Base-by-base conservation (phyloP, 2,329 filamentous ascomycete genomes). In the Aspergillus luchuensis region DNA sequence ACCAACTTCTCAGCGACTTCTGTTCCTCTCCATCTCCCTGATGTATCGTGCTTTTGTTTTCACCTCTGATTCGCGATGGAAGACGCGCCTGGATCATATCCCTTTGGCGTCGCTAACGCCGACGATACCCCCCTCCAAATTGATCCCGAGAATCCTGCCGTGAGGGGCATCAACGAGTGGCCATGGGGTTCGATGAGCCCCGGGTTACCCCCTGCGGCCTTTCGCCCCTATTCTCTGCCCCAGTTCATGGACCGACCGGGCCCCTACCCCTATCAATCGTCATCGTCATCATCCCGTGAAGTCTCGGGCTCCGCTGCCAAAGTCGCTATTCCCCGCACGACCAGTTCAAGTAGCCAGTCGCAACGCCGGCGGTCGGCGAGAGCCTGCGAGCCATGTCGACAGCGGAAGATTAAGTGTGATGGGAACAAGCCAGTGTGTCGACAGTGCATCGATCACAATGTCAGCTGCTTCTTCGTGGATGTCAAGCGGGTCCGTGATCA, bases 401-500 rank as follows among this genome's bases (percentile, higher is more conserved):
- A 68, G 49, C 71, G 74, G 13, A 75, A 75, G 58, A 71, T 73
- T 52, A 76, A 76, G 60, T 76, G 74, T 30, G 73, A 75, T 28
- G 73, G 71, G 7, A 64, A 56, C 36, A 66, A 68, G 55, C 72
- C 72, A 0, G 60, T 48, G 4, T 72, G 73, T 63, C 64, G 66
- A 4, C 71, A 72, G 38, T 76, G 74, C 47, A 25, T 60, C 3
- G 69, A 70, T 11, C 58, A 71, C 33, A 64, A 65, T 6, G 62
- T 67, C 7, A 50, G 36, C 11, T 76, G 74, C 28, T 36, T 53
- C 0, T 76, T 74, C 47, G 62, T 74, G 36, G 74, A 76, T 36
- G 70, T 73, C 4, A 76, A 76, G 58, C 69, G 74, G 3, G 69
- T 76, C 2, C 68, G 74, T 5, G 72, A 76, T n/a, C 71, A 74